These are phyloP conservation scores for Poterioochromonas sp. DNA, from an alignment of 352 stramenopile species.

Conservation along the genomic window DNA sequence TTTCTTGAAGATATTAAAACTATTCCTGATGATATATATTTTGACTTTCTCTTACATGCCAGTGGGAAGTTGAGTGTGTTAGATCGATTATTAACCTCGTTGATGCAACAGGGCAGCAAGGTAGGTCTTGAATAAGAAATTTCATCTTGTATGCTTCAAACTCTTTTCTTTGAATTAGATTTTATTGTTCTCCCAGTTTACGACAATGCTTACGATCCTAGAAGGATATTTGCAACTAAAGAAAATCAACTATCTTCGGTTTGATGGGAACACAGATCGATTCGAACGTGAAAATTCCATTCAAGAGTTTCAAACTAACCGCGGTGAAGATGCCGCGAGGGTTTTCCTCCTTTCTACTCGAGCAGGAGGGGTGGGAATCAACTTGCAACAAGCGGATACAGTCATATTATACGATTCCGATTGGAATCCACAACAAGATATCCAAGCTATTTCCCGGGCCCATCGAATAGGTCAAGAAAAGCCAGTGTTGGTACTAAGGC, in stretches of 20 bases:
- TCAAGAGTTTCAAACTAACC: not conserved
- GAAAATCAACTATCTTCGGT: not conserved
- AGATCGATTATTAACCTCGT: conserved; percentile 60
- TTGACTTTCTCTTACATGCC: conserved; percentile 44
- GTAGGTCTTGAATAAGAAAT: not conserved
- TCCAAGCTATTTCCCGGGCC: conserved; percentile 90
- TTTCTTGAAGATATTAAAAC: conserved; percentile 44
- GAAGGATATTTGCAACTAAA: not conserved
- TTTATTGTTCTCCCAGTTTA: conserved; percentile 71
- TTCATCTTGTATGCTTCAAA: not conserved
- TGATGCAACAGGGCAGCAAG: not conserved
- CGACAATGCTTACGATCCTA: conserved; percentile 4
- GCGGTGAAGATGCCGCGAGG: conserved; percentile 72
- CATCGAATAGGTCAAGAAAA: conserved; percentile 98
- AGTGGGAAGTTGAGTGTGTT: conserved; percentile 55
- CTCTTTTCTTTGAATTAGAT: conserved; percentile 44
- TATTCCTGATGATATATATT: not conserved
- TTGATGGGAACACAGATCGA: conserved; percentile 9
- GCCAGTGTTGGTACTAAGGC: conserved; percentile 56
- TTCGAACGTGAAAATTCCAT: not conserved
- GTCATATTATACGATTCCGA: conserved; percentile 91
- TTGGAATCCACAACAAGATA: conserved; percentile 59
- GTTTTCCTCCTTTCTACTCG: conserved; percentile 88
- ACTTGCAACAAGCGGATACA: conserved; percentile 95
- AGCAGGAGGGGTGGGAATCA: conserved; percentile 89